phyloP scores from a whole-genome alignment of 106 monocot genomes.

The Acorus gramineus region DNA sequence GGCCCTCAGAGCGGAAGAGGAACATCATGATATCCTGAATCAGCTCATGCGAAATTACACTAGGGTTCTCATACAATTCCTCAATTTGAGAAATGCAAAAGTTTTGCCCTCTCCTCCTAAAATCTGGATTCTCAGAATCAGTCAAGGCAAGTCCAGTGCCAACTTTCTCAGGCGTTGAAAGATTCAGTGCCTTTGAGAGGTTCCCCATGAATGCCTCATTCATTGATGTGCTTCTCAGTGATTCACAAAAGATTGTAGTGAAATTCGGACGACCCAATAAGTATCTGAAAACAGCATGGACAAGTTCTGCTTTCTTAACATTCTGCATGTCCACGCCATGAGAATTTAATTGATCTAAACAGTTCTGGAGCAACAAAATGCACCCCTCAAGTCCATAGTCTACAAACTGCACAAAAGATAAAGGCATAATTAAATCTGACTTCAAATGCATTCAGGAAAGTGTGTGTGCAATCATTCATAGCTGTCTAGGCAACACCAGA shows the following conservation, averaged over 20 bases:
- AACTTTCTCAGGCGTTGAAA: conserved; percentile 56
- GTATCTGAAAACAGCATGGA: conserved; percentile 50
- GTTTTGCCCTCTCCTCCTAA: conserved; percentile 61
- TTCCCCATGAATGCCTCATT: conserved; percentile 45
- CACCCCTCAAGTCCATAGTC: conserved; percentile 57
- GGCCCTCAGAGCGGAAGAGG: conserved; percentile 59
- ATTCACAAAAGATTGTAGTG: conserved; percentile 64
- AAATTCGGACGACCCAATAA: conserved; percentile 65
- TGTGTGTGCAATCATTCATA: too few relatives aligned
- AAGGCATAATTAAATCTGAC: background rate
- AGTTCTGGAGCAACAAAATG: conserved; percentile 56
- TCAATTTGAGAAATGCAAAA: conserved; percentile 77
- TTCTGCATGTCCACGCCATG: conserved; percentile 20
- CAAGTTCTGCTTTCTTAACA: conserved; percentile 25
- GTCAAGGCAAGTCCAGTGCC: conserved; percentile 68
- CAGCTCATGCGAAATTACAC: conserved; percentile 23
- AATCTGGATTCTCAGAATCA: conserved; percentile 59
- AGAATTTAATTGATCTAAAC: conserved; percentile 49
- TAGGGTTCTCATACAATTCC: conserved; percentile 42
- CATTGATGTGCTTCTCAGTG: conserved; percentile 22
- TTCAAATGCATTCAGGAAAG: background rate
- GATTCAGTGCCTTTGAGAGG: conserved; percentile 51
- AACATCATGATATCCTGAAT: conserved; percentile 78
- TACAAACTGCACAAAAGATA: conserved; percentile 40
- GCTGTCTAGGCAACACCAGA: too few relatives aligned